A percentile compares a stretch with the other conserved stretches of the same genome.
Conservation (phyloP, 768 basidiomycete genomes). For the Pleurotus tuber-regium region DNA sequence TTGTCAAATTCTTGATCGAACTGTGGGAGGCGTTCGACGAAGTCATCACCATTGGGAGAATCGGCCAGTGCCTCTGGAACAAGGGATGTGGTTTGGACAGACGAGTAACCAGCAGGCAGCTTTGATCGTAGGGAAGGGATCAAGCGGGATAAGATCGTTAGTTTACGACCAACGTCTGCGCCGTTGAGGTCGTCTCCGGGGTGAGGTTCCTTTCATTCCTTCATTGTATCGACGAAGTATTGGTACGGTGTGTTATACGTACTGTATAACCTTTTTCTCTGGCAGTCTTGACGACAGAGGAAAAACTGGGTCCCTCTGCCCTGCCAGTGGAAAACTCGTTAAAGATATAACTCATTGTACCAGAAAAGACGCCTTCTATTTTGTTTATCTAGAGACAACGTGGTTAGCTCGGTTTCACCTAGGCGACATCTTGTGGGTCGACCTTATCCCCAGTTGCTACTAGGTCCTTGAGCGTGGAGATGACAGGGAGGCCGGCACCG, state of each 20-base stretch:
- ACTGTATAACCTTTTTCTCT: slow-evolving; percentile 96
- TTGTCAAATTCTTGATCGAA: slow-evolving; percentile 79
- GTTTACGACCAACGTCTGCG: slow-evolving; percentile 94
- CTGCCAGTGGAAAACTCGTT: slow-evolving; percentile 84
- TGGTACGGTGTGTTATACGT: slow-evolving; percentile 17
- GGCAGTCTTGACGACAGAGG: slow-evolving; percentile 83
- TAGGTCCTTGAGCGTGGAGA: slow-evolving; percentile 89
- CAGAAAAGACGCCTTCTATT: slow-evolving; percentile 97
- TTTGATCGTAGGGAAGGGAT: slow-evolving; percentile 44
- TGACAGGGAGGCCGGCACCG: slow-evolving; percentile 91
- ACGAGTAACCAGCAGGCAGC: slow-evolving; percentile 49
- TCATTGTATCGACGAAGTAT: background rate
- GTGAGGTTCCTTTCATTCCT: slow-evolving; percentile 78
- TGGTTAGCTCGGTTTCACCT: background rate
- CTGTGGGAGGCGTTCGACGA: slow-evolving; percentile 73
- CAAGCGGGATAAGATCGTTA: slow-evolving; percentile 90
- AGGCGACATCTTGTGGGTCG: background rate
- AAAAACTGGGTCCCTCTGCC: slow-evolving; percentile 73
- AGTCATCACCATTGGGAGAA: slow-evolving; percentile 75
- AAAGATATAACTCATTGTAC: slow-evolving; percentile 99
- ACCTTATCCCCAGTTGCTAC: slow-evolving; percentile 92
- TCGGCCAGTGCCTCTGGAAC: slow-evolving; percentile 74
- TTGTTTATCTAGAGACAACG: slow-evolving; percentile 58
- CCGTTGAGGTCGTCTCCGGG: slow-evolving; percentile 97
- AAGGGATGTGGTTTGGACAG: slow-evolving; percentile 81